Conservation (phyloP, 768 basidiomycete species). For the Pisolithus microcarpus region DNA sequence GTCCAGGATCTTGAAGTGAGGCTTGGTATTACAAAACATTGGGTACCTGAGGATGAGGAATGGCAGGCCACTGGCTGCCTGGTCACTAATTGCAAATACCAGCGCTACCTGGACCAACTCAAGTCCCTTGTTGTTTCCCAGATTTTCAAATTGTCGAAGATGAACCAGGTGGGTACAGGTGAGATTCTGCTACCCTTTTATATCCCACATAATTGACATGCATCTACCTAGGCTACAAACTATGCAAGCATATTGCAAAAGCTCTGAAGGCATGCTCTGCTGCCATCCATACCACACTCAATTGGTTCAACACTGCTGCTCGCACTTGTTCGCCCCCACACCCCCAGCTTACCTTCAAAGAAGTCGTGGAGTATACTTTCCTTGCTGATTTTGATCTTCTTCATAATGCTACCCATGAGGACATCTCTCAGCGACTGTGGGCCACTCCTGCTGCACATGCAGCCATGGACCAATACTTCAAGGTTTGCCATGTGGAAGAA, state of each 20-base stretch:
- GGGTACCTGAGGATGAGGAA: neutral
- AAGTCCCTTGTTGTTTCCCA: constrained; percentile 9
- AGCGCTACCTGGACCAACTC: constrained; percentile 7
- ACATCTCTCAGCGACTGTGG: constrained; percentile 14
- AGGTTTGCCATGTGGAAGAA: neutral
- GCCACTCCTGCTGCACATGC: constrained; percentile 6
- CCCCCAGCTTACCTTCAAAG: too few relatives aligned
- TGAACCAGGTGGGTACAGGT: constrained; percentile 16
- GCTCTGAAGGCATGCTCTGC: too few relatives aligned
- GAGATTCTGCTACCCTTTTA: neutral
- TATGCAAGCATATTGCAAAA: too few relatives aligned
- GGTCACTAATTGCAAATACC: constrained; percentile 4
- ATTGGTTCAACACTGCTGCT: too few relatives aligned
- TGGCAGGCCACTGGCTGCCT: constrained; percentile 7
- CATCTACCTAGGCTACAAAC: neutral
- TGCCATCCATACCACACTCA: too few relatives aligned
- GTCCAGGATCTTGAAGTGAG: constrained; percentile 7
- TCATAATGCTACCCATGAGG: constrained; percentile 3
- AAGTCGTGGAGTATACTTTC: neutral
- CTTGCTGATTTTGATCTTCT: constrained; percentile 12
- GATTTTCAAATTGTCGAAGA: constrained; percentile 16
- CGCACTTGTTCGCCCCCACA: too few relatives aligned
- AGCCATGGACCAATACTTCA: neutral
- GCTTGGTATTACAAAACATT: neutral
- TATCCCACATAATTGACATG: neutral